Base-by-base conservation (phyloP, 73 alveolate genomes). In the Durusdinium trenchii region DNA sequence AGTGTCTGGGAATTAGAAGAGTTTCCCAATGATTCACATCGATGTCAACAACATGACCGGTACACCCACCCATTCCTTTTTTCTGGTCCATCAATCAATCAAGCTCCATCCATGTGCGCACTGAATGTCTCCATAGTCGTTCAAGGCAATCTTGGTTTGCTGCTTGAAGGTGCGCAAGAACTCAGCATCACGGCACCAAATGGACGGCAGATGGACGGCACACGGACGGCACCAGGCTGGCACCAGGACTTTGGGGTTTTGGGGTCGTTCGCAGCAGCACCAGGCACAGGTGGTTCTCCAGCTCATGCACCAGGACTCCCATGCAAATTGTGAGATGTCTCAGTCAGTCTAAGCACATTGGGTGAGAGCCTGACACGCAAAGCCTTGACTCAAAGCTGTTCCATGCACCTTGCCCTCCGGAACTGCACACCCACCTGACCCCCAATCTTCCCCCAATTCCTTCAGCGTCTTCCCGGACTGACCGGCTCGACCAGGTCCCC, bases 111-210 rank as follows among this genome's bases (percentile, higher is more conserved):
- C 20, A 12, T 12, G 20, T 20, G 90, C 76, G 84, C 95, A 89
- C 96, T 89, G 96, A 69, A 89, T 89, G 64, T 89, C 96, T 32
- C 85, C 78, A 47, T 89, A 89, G 86, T 89, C 86, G 86, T 57
- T 89, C 85, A 89, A 69, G 10, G 96, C 96, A 85, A 89, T 36
- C 86, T 89, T 89, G 36, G 96, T 89, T 52, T 89, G 96, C 96
- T 89, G 96, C 71, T 67, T 89, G 96, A 89, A 89, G 96, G 76
- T 52, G 40, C 64, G 86, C 51, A 61, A 89, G 86, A 89, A 45
- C 96, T 89, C 54, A 10, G 79, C 48, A 52, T 35, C 43, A 2
- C 61, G 3, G 28, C 54, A 54, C 64, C 64, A 54, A 54, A 20
- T 20, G 9, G 9, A 20, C 28, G 9, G 20, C 9, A 20, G 20